phyloP scores from a whole-genome alignment of 106 monocot genomes.

The Cymbidium sinense region DNA sequence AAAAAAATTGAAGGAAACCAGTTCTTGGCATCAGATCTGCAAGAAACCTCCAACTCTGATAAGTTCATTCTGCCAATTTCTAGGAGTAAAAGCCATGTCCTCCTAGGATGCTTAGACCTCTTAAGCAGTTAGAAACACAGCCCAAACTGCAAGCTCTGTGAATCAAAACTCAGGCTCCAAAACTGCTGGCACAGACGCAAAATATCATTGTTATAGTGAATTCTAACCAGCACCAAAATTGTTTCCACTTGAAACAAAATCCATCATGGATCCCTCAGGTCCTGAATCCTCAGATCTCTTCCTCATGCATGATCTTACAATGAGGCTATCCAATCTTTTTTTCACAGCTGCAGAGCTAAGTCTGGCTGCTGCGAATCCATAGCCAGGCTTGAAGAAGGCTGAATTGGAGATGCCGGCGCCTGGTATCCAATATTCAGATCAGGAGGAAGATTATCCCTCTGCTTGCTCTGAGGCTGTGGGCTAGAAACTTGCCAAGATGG shows the following conservation, averaged over 20 bases:
- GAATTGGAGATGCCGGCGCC: conserved; percentile 56
- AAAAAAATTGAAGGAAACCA: conserved; percentile 9
- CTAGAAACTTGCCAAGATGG: conserved; percentile 47
- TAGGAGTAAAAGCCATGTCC: background rate
- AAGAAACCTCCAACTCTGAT: background rate
- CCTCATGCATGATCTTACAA: background rate
- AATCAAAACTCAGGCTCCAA: background rate
- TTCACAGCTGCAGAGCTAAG: conserved; percentile 82
- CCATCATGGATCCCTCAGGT: background rate
- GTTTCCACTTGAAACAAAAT: background rate
- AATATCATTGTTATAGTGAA: too few species aligned
- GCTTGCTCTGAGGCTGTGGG: conserved; percentile 30
- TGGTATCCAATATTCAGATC: conserved; percentile 78
- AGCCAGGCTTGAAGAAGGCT: conserved; percentile 46
- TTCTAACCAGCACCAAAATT: background rate
- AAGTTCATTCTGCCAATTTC: background rate
- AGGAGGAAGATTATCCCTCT: conserved; percentile 47
- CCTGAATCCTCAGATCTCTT: background rate
- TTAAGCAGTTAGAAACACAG: background rate
- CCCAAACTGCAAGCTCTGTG: background rate
- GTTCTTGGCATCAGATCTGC: background rate
- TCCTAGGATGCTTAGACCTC: background rate
- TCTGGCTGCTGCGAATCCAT: conserved; percentile 88
- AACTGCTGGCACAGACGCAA: background rate
- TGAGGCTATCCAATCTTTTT: background rate